Evolutionary conservation across 2,329 filamentous ascomycete genomes (phyloP).

Genomic region (Ploettnerulaceae sp.): DNA sequence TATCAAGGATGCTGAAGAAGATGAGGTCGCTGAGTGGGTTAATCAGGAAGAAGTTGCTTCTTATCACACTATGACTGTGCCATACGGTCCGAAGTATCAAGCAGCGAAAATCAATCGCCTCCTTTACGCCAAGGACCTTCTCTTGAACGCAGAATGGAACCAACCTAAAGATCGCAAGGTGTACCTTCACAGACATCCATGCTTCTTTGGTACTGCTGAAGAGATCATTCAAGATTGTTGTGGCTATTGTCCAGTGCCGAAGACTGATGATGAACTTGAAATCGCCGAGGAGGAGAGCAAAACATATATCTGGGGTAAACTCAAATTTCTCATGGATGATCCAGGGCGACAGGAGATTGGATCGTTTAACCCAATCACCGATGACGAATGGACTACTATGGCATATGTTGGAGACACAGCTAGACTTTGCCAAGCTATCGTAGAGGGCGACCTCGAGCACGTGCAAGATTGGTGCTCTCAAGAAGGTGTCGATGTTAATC

Average conservation of each 20-base stretch:
- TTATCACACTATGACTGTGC: conserved; percentile 70
- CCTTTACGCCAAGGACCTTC: conserved; percentile 73
- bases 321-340: conserved; percentile 74
- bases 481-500: conserved; percentile 65
- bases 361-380: conserved; percentile 74
- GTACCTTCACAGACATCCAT: conserved; percentile 76
- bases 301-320: conserved; percentile 68
- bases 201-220: conserved; percentile 72
- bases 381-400: conserved; percentile 87
- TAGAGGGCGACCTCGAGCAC: conserved; percentile 65
- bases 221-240: conserved; percentile 80
- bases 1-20: conserved; percentile 71
- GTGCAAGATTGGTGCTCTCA: conserved; percentile 66
- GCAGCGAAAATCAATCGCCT: conserved; percentile 75
- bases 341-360: conserved; percentile 71
- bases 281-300: conserved; percentile 67
- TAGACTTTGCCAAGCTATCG: conserved; percentile 73
- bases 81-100: conserved; percentile 57
- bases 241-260: conserved; percentile 66
- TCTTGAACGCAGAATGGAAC: conserved; percentile 87
- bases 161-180: conserved; percentile 68
- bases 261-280: conserved; percentile 66
- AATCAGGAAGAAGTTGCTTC: conserved; percentile 70
- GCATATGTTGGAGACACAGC: conserved; percentile 79
- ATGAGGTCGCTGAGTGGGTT: conserved; percentile 81